Evolutionary conservation across 1,284 basidiomycete genomes (phyloP).

Genomic region (Ceratobasidium sp.): DNA sequence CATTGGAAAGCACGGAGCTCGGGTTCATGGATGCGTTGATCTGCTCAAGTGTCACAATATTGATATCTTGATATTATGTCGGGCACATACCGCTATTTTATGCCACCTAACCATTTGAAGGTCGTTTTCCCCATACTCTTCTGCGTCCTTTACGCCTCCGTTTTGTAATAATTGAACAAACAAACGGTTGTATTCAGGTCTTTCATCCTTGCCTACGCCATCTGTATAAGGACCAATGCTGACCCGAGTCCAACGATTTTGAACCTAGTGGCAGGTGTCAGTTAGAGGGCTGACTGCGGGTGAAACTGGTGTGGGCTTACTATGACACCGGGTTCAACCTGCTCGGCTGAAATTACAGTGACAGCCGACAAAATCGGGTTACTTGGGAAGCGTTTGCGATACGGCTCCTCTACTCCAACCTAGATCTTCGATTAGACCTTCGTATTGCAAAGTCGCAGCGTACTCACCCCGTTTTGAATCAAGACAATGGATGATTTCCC

Average conservation of each 20-base stretch:
- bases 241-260: slow-evolving; percentile 62
- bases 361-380: slow-evolving; percentile 59
- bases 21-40: slow-evolving; percentile 62
- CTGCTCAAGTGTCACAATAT: slow-evolving; percentile 35
- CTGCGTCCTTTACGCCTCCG: slow-evolving; percentile 59
- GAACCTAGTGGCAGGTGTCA: slow-evolving; percentile 47
- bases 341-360: slow-evolving; percentile 60
- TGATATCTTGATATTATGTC: background rate
- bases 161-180: slow-evolving; percentile 55
- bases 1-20: slow-evolving; percentile 59
- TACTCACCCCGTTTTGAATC: slow-evolving; percentile 59
- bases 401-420: slow-evolving; percentile 60
- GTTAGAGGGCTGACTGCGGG: background rate
- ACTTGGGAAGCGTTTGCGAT: slow-evolving; percentile 55
- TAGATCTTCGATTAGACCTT: slow-evolving; percentile 9
- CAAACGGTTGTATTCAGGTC: slow-evolving; percentile 35
- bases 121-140: slow-evolving; percentile 56
- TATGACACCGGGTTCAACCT: slow-evolving; percentile 57
- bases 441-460: background rate
- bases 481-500: slow-evolving; percentile 56
- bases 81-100: slow-evolving; percentile 55
- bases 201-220: slow-evolving; percentile 46
- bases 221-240: slow-evolving; percentile 59
- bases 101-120: slow-evolving; percentile 63
- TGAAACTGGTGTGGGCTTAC: background rate